Evolutionary conservation across 352 stramenopile genomes (phyloP).

Genomic region (Globisporangium recalcitrans): DNA sequence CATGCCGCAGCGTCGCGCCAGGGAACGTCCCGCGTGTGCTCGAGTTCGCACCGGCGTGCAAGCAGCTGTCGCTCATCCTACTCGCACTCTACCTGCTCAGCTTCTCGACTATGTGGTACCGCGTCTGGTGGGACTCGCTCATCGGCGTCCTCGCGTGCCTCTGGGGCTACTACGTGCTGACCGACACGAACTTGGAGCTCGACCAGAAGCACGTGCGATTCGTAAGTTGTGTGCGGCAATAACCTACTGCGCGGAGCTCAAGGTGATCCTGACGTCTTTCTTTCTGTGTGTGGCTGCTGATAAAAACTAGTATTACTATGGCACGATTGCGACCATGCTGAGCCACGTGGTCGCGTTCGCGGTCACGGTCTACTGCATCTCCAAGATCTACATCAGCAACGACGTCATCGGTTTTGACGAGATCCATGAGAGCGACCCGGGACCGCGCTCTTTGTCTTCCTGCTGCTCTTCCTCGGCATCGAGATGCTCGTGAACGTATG

Average conservation of each 20-base stretch:
- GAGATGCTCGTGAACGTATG: constrained; percentile 61
- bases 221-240: constrained; percentile 12
- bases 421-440: constrained; percentile 22
- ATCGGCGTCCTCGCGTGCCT: constrained; percentile 43
- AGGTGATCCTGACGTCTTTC: too few relatives aligned
- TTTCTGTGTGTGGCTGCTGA: neutral
- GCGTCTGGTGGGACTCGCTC: constrained; percentile 76
- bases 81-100: constrained; percentile 46
- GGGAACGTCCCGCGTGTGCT: constrained; percentile 40
- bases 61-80: constrained; percentile 50
- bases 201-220: constrained; percentile 27
- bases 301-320: constrained; percentile 69
- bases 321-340: constrained; percentile 40
- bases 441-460: constrained; percentile 56
- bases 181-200: constrained; percentile 40
- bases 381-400: constrained; percentile 52
- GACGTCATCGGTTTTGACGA: constrained; percentile 31
- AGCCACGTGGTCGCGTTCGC: constrained; percentile 56
- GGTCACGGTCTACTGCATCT: constrained; percentile 52
- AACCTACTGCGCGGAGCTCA: too few relatives aligned
- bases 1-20: neutral
- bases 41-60: constrained; percentile 58
- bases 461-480: constrained; percentile 47
- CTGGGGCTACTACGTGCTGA: constrained; percentile 53
- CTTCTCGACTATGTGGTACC: constrained; percentile 77